A percentile compares a stretch with the other conserved stretches of the same genome.
Evolutionary conservation across 805 yeast species (phyloP).

Genomic region (Spathaspora girioi): DNA sequence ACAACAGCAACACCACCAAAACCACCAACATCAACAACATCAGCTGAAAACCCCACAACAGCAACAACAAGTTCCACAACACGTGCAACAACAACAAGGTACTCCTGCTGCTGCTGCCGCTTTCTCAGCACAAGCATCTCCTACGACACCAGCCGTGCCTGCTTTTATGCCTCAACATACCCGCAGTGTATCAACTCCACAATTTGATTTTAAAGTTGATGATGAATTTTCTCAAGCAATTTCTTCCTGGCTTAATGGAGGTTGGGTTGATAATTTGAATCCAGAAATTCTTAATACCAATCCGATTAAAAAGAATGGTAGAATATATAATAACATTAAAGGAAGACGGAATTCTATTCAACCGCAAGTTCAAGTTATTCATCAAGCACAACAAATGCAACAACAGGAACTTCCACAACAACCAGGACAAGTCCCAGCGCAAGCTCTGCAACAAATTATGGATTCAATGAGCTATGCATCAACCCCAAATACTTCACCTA

Average conservation of each 20-base stretch:
- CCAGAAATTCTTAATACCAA: neutral
- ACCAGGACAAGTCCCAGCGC: neutral
- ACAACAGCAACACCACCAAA: conserved; percentile 3
- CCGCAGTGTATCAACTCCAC: conserved; percentile 7
- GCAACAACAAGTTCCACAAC: conserved; percentile 4
- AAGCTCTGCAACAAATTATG: neutral
- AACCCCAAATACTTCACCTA: neutral
- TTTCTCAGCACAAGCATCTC: neutral
- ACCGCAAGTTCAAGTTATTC: neutral
- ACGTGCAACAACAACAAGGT: neutral
- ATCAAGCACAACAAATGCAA: neutral
- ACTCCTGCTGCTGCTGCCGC: conserved; percentile 1
- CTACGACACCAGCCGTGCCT: neutral
- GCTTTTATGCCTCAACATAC: conserved; percentile 2
- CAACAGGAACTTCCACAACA: neutral
- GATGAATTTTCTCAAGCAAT: conserved; percentile 40
- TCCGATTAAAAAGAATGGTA: conserved; percentile 12
- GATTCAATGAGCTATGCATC: neutral
- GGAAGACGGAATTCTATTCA: conserved; percentile 21
- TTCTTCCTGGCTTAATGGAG: conserved; percentile 28
- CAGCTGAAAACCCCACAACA: conserved; percentile 4
- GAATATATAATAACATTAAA: conserved; percentile 5
- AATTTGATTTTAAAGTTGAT: conserved; percentile 27
- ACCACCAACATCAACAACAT: conserved; percentile 3
- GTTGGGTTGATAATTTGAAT: neutral